phyloP scores from a whole-genome alignment of 2,329 filamentous ascomycete species.

The Fusarium sp. region DNA sequence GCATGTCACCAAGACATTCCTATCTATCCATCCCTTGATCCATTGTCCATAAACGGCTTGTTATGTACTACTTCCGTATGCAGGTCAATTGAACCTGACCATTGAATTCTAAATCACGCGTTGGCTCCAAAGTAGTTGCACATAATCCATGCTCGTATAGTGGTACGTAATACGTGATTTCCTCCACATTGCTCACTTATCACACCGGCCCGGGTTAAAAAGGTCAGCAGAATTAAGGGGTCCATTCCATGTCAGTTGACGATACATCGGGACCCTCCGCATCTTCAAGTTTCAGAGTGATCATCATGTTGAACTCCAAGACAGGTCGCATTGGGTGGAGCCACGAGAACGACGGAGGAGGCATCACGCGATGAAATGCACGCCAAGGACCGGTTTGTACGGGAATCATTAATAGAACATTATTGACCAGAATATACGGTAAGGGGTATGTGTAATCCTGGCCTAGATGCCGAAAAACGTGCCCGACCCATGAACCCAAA shows the following conservation, averaged over 20 bases:
- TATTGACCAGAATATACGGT: constrained; percentile 42
- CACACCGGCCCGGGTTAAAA: background rate
- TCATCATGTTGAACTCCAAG: background rate
- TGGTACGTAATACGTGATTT: background rate
- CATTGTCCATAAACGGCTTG: background rate
- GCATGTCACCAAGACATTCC: background rate
- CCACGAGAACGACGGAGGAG: too few species aligned
- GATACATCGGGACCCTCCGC: background rate
- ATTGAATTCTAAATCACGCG: background rate
- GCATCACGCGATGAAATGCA: constrained; percentile 4
- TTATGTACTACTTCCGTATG: background rate
- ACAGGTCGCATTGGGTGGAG: constrained; percentile 2
- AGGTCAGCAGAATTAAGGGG: background rate
- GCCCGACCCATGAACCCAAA: constrained; percentile 13
- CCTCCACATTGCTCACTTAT: background rate
- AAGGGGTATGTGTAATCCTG: constrained; percentile 46
- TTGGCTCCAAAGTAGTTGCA: background rate
- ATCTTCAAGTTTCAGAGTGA: background rate
- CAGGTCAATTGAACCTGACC: background rate
- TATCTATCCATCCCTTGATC: background rate
- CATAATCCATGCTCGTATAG: background rate
- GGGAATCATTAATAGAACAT: constrained; percentile 30
- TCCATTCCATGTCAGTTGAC: background rate
- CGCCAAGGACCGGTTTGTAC: background rate
- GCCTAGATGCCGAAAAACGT: constrained; percentile 29